These are phyloP conservation scores for Mucor circinelloides DNA, from an alignment of 371 early-diverging fungal genomes.

Conservation along the genomic window DNA sequence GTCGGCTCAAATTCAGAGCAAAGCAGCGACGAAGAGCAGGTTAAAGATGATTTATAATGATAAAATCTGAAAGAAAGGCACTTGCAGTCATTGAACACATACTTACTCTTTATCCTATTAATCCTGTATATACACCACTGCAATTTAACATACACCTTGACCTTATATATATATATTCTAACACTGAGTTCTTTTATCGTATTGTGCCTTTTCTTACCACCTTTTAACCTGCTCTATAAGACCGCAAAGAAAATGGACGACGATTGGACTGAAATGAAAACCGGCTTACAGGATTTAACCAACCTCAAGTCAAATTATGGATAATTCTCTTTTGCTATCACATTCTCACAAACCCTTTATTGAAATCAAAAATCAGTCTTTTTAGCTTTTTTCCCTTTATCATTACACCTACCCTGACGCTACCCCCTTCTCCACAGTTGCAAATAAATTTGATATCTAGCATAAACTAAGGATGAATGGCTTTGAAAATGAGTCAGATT, in stretches of 20 bases:
- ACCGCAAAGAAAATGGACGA: neutral
- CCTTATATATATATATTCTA: neutral
- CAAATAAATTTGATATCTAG: neutral
- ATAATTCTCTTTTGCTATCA: neutral
- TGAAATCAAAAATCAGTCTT: neutral
- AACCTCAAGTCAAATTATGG: neutral
- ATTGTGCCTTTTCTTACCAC: neutral
- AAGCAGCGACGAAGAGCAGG: neutral
- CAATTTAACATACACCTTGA: neutral
- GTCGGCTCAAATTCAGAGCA: neutral
- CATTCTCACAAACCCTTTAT: neutral
- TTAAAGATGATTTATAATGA: neutral
- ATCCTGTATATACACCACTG: neutral
- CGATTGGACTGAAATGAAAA: neutral
- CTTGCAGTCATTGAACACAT: neutral
- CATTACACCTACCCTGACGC: neutral
- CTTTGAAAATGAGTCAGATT: conserved; percentile 15
- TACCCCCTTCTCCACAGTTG: neutral
- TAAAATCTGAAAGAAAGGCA: neutral
- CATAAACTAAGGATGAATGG: neutral
- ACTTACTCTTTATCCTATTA: neutral
- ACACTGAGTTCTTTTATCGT: neutral
- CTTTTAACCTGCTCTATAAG: neutral
- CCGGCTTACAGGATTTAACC: neutral
- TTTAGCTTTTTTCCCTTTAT: neutral